phyloP scores from a whole-genome alignment of 257 asterid species.

The Solanum paucissectum region DNA sequence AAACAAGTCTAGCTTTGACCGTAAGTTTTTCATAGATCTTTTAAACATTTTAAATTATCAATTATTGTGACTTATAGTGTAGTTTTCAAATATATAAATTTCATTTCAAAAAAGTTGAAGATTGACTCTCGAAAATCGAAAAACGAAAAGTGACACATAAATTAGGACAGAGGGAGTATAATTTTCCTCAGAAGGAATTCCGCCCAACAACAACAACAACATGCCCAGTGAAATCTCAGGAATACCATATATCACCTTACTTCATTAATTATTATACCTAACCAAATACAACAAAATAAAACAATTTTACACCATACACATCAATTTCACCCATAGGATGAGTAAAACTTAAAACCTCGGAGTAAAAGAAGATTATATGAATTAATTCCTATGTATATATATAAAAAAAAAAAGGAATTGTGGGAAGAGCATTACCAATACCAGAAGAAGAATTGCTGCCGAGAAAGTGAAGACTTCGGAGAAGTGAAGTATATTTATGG shows the following conservation, averaged over 20 bases:
- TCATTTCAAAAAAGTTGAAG: too few relatives aligned
- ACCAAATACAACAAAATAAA: background rate
- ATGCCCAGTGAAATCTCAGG: background rate
- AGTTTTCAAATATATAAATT: too few relatives aligned
- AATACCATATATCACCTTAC: background rate
- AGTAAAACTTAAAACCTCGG: background rate
- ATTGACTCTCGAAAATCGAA: too few relatives aligned
- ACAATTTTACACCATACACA: background rate
- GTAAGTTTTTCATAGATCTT: too few relatives aligned
- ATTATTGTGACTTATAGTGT: too few relatives aligned
- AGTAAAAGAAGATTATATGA: background rate
- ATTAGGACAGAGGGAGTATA: too few relatives aligned
- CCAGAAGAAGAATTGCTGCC: background rate
- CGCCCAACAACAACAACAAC: background rate
- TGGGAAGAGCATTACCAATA: background rate
- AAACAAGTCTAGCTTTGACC: too few relatives aligned
- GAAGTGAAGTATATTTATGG: background rate
- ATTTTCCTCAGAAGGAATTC: too few relatives aligned
- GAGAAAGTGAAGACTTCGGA: background rate
- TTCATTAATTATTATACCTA: background rate
- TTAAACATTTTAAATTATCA: too few relatives aligned
- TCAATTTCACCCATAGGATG: background rate
- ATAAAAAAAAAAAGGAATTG: too few relatives aligned
- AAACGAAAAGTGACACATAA: too few relatives aligned
- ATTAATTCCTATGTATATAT: too few relatives aligned